Evolutionary conservation across 2,329 filamentous ascomycete genomes (phyloP).

Genomic region (Botrytis cinerea): DNA sequence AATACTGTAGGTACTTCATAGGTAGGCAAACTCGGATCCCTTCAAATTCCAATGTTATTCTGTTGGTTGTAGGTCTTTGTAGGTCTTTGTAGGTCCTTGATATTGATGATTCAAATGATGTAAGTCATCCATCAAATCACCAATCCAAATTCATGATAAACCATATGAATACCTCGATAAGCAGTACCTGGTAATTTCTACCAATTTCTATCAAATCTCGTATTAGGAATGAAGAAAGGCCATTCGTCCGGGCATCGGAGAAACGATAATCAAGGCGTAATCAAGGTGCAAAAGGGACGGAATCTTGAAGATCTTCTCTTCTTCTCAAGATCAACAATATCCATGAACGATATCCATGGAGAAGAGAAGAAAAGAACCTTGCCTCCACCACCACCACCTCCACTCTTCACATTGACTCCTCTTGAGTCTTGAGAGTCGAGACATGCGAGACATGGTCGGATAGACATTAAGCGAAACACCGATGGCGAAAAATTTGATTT

Average conservation of each 20-base stretch:
- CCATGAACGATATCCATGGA: neutral
- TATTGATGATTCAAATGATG: neutral
- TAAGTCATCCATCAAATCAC: neutral
- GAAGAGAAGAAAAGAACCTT: neutral
- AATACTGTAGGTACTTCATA: neutral
- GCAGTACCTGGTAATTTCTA: neutral
- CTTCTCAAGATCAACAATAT: neutral
- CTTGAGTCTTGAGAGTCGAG: too few relatives aligned
- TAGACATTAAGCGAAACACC: neutral
- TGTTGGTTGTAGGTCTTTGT: neutral
- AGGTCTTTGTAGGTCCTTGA: neutral
- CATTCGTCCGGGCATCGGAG: neutral
- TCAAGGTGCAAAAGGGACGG: neutral
- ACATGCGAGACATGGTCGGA: neutral
- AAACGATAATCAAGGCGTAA: neutral
- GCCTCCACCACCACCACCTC: too few relatives aligned
- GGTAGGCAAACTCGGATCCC: neutral
- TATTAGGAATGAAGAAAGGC: neutral
- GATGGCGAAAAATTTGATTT: slow-evolving; percentile 13
- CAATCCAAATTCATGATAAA: neutral
- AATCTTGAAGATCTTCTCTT: neutral
- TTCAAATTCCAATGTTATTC: neutral
- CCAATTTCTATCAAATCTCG: neutral
- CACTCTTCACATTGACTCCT: too few relatives aligned
- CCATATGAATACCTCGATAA: neutral